Percentiles rank a stretch among this genome's conserved stretches.
Evolutionary conservation across 176 grass and related monocot species (phyloP).

Genomic region (Areca catechu): DNA sequence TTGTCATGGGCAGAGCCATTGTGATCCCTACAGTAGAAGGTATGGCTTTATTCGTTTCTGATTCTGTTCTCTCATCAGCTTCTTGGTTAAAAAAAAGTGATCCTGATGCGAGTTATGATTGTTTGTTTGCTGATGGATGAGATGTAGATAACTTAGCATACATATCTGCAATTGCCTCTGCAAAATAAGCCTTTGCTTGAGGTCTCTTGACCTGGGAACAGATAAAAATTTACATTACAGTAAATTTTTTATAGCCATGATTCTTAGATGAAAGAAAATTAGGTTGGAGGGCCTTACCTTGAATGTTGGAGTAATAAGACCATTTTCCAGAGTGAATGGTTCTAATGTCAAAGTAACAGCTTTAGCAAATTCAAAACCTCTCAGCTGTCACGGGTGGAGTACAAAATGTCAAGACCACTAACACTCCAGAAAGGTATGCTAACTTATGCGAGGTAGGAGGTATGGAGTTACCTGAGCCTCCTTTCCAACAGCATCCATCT

Average conservation of each 20-base stretch:
- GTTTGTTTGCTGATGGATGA: conserved; percentile 1
- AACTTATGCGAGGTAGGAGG: background rate
- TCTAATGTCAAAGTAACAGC: conserved; percentile 61
- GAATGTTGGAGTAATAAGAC: conserved; percentile 90
- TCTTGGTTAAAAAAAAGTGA: too few species aligned
- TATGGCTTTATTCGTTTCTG: too few species aligned
- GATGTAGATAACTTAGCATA: conserved; percentile 38
- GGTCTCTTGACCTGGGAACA: conserved; percentile 70
- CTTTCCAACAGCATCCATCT: conserved; percentile 84
- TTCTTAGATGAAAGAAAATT: too few species aligned
- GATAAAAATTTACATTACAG: too few species aligned
- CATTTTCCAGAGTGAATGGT: conserved; percentile 86
- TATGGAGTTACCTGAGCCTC: conserved; percentile 55
- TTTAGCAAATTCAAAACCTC: conserved; percentile 93
- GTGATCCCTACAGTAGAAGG: too few species aligned
- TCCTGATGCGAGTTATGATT: too few species aligned
- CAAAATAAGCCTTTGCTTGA: conserved; percentile 85
- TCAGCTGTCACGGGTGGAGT: conserved; percentile 42
- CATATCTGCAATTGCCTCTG: conserved; percentile 75
- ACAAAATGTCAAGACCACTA: background rate
- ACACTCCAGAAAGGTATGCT: background rate
- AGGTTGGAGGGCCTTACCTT: conserved; percentile 35
- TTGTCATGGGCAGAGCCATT: too few species aligned
- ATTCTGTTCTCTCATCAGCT: too few species aligned
- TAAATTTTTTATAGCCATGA: too few species aligned